A percentile compares a stretch with the other conserved stretches of the same genome.
These are phyloP conservation scores for Centrapalus pauciflorus DNA, from an alignment of 129 eudicot species.

Conservation along the genomic window DNA sequence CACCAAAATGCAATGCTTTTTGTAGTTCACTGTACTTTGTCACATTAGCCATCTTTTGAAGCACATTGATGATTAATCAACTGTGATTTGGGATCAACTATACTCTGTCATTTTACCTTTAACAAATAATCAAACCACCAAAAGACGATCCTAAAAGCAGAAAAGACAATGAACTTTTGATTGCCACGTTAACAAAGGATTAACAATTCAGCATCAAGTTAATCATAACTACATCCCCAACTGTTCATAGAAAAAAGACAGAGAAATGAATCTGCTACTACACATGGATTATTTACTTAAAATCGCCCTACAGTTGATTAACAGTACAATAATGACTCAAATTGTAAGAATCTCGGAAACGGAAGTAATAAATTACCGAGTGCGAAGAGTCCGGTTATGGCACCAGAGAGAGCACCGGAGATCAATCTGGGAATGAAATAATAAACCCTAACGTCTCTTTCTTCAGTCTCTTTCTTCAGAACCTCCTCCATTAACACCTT, in stretches of 20 bases:
- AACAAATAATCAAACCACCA: no score
- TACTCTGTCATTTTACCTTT: no score
- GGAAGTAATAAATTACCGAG: conserved; percentile 26
- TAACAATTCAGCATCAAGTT: background rate
- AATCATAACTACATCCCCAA: background rate
- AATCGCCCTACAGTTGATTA: background rate
- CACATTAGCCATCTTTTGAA: no score
- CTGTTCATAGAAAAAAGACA: background rate
- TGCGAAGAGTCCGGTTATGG: conserved; percentile 51
- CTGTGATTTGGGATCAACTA: no score
- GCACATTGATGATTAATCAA: background rate
- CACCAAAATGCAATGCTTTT: background rate
- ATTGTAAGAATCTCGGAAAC: background rate
- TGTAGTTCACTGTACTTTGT: no score
- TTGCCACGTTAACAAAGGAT: background rate
- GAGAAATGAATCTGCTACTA: background rate
- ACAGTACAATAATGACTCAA: background rate
- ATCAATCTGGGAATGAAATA: conserved; percentile 32
- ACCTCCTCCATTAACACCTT: conserved; percentile 2
- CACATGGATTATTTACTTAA: background rate
- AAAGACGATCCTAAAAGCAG: background rate
- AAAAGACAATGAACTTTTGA: background rate
- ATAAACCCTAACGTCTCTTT: conserved; percentile 22
- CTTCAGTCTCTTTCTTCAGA: no score
- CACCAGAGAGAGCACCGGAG: conserved; percentile 39